Evolutionary conservation across 129 eudicot genomes (phyloP).

Genomic region (Arctium lappa): DNA sequence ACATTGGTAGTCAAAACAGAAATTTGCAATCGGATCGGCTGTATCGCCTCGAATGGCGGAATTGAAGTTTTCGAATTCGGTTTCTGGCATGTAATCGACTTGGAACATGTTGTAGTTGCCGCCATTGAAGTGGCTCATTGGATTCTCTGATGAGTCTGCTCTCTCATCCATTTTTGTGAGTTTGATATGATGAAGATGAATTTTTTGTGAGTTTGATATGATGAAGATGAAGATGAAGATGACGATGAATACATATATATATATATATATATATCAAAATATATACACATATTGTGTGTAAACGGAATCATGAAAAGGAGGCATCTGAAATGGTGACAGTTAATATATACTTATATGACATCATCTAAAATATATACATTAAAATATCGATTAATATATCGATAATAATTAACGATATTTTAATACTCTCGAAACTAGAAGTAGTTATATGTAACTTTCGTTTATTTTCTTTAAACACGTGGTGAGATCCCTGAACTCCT

Average conservation of each 20-base stretch:
- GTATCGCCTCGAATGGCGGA: conserved; percentile 45
- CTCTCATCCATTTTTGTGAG: conserved; percentile 21
- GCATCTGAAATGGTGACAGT: conserved; percentile 9
- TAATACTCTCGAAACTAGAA: no score
- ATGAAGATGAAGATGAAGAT: background rate
- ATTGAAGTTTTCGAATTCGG: conserved; percentile 51
- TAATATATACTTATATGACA: conserved; percentile 4
- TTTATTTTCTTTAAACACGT: no score
- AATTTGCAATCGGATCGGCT: conserved; percentile 23
- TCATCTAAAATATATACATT: background rate
- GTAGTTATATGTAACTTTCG: no score
- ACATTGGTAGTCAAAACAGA: conserved; percentile 31
- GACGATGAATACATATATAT: background rate
- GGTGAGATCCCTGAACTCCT: no score
- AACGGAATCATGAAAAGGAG: background rate
- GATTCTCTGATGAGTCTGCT: conserved; percentile 24
- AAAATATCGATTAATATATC: no score
- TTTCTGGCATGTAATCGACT: conserved; percentile 43
- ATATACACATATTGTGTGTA: conserved; percentile 10
- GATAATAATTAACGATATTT: no score
- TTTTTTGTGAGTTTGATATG: conserved; percentile 8
- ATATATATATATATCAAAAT: background rate
- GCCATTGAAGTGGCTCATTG: conserved; percentile 13
- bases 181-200: background rate
- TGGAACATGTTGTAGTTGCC: conserved; percentile 24